Conservation (phyloP, 306 rosid species). For the Comarum palustre region DNA sequence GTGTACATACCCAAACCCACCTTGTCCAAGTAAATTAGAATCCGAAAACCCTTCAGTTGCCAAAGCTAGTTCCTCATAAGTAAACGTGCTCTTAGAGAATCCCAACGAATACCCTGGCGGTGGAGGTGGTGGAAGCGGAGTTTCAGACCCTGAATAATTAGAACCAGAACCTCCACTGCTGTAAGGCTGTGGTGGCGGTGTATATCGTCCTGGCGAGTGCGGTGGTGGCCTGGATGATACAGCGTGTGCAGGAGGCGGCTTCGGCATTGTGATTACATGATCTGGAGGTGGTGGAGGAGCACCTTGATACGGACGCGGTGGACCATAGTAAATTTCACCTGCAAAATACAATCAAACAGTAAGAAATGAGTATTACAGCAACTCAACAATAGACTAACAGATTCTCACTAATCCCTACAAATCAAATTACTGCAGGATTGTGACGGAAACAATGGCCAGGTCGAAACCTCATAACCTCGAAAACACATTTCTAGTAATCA, state of each 20-base stretch:
- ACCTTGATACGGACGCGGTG: constrained; percentile 59
- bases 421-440: background rate
- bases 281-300: constrained; percentile 66
- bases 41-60: constrained; percentile 97
- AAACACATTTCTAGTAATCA: background rate
- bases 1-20: constrained; percentile 96
- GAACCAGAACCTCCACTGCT: constrained; percentile 94
- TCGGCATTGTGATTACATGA: constrained; percentile 40
- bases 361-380: background rate
- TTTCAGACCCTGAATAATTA: constrained; percentile 73
- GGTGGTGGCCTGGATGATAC: constrained; percentile 53
- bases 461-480: too few relatives aligned
- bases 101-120: constrained; percentile 62
- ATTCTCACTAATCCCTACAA: background rate
- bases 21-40: constrained; percentile 92
- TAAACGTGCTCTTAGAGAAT: constrained; percentile 66
- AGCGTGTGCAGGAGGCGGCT: constrained; percentile 62
- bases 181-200: constrained; percentile 46
- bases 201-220: constrained; percentile 20
- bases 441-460: too few relatives aligned
- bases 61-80: constrained; percentile 77
- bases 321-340: constrained; percentile 64
- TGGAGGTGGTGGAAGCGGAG: constrained; percentile 62
- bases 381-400: background rate
- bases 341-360: constrained; percentile 24